phyloP scores from a whole-genome alignment of 441 rosid genomes.

The Populus hybrid region DNA sequence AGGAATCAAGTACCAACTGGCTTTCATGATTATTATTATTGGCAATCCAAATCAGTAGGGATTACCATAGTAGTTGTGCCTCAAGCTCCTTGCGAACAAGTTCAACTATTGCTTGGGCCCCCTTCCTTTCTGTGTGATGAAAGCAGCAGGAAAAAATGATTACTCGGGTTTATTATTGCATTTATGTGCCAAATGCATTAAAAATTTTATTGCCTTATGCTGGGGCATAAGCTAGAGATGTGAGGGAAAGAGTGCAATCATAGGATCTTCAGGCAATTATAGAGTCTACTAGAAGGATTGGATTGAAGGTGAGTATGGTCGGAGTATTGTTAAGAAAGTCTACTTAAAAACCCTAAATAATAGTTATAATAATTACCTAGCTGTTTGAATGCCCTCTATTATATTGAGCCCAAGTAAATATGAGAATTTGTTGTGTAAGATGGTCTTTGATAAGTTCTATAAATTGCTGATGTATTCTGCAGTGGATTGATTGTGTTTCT shows the following conservation, averaged over 20 bases:
- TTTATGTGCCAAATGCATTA: background rate
- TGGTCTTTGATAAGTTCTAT: constrained; percentile 13
- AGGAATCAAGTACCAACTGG: constrained; percentile 2
- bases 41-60: background rate
- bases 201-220: background rate
- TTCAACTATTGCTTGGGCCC: background rate
- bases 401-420: background rate
- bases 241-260: background rate
- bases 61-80: background rate
- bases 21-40: constrained; percentile 3
- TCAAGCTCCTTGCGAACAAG: no score
- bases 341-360: background rate
- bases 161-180: background rate
- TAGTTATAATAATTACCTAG: background rate
- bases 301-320: background rate
- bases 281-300: background rate
- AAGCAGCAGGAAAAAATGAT: background rate
- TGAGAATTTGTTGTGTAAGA: background rate
- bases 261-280: background rate
- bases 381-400: background rate
- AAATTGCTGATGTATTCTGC: constrained; percentile 35
- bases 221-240: background rate
- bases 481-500: constrained; percentile 99
- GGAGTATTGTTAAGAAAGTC: no score
- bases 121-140: background rate